phyloP scores from a whole-genome alignment of 768 basidiomycete species.

The Russula brevipes region DNA sequence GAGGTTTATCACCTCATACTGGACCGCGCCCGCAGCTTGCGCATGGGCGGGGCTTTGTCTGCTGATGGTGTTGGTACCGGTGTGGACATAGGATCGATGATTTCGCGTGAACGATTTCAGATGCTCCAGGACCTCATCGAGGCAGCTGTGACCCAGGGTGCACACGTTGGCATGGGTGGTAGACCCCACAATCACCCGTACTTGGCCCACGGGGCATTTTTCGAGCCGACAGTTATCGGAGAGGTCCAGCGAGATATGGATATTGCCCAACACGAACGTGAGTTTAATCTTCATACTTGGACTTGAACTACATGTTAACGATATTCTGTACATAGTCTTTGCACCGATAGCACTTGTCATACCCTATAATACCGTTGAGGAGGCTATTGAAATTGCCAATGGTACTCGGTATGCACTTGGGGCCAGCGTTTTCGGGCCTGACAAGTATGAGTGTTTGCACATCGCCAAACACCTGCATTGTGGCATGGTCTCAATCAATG shows the following conservation, averaged over 20 bases:
- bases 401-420: constrained; percentile 85
- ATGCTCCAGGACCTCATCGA: constrained; percentile 60
- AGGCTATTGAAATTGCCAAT: constrained; percentile 87
- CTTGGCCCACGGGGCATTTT: constrained; percentile 72
- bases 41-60: constrained; percentile 72
- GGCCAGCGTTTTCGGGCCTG: constrained; percentile 89
- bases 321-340: constrained; percentile 54
- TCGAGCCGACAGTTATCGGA: constrained; percentile 81
- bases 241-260: constrained; percentile 66
- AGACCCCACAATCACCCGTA: constrained; percentile 58
- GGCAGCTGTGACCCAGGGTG: constrained; percentile 65
- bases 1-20: constrained; percentile 61
- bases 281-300: constrained; percentile 31
- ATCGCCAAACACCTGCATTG: constrained; percentile 82
- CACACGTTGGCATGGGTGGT: constrained; percentile 59
- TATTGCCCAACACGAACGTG: constrained; percentile 77
- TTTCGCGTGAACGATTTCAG: constrained; percentile 42
- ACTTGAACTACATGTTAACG: constrained; percentile 12
- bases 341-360: constrained; percentile 88
- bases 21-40: constrained; percentile 61
- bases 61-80: constrained; percentile 65
- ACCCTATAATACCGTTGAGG: constrained; percentile 75
- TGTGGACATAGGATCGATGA: constrained; percentile 71
- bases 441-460: constrained; percentile 68
- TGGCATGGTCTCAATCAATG: constrained; percentile 97